Evolutionary conservation across 768 basidiomycete species (phyloP).

Genomic region (Russula olivacea): DNA sequence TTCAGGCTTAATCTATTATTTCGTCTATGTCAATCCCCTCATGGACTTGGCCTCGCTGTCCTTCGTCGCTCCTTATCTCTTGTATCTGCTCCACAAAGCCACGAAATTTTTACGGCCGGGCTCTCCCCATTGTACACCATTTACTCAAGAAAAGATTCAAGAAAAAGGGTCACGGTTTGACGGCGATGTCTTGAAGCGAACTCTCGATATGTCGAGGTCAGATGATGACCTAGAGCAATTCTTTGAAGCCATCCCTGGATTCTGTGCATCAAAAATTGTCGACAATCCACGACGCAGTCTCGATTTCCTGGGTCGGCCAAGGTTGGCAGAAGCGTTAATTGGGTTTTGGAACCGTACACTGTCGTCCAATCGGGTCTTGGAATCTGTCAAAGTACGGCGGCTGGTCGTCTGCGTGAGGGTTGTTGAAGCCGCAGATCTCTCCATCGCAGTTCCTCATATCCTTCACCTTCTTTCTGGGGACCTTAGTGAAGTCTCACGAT

Average conservation of each 20-base stretch:
- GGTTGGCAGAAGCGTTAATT: neutral
- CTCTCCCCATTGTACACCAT: too few relatives aligned
- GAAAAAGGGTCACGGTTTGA: neutral
- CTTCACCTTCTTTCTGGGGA: neutral
- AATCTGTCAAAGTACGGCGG: neutral
- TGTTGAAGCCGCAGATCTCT: neutral
- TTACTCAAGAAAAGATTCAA: neutral
- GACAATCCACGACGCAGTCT: neutral
- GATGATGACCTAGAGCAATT: constrained; percentile 1
- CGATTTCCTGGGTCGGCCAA: neutral
- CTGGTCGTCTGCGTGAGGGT: neutral
- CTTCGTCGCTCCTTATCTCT: too few relatives aligned
- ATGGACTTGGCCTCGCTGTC: too few relatives aligned
- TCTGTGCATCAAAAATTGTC: neutral
- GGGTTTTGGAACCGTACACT: neutral
- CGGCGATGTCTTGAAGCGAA: neutral
- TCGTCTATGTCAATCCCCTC: too few relatives aligned
- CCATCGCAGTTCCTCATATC: neutral
- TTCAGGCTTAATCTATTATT: too few relatives aligned
- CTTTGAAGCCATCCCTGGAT: neutral
- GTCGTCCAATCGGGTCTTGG: neutral
- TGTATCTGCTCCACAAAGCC: too few relatives aligned
- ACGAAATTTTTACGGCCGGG: too few relatives aligned
- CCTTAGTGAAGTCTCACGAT: neutral
- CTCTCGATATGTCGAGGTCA: neutral